Evolutionary conservation across 306 rosid genomes (phyloP).

Genomic region (Glycine soja): DNA sequence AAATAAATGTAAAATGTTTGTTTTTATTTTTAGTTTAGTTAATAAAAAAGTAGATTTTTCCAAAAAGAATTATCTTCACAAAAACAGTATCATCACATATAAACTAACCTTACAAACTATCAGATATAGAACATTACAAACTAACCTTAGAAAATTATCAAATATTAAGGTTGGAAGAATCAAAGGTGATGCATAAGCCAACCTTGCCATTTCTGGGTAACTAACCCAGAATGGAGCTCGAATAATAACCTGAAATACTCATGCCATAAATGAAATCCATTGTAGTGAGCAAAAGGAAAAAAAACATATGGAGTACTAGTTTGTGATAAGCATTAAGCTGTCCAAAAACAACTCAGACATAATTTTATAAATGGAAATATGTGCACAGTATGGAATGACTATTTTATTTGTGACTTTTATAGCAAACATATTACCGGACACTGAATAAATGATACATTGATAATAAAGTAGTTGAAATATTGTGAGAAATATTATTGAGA

Average conservation of each 20-base stretch:
- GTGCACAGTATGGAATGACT: slow-evolving; percentile 15
- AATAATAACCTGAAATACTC: slow-evolving; percentile 76
- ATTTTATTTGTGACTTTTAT: slow-evolving; percentile 2
- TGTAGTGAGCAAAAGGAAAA: background rate
- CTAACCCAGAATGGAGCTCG: slow-evolving; percentile 98
- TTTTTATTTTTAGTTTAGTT: too few relatives aligned
- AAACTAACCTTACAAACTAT: too few relatives aligned
- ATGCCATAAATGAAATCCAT: background rate
- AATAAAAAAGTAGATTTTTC: too few relatives aligned
- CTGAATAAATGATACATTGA: background rate
- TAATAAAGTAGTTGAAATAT: background rate
- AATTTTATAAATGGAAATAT: background rate
- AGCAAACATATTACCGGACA: background rate
- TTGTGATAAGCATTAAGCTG: slow-evolving; percentile 4
- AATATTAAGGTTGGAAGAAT: slow-evolving; percentile 79
- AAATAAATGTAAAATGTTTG: too few relatives aligned
- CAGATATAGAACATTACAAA: too few relatives aligned
- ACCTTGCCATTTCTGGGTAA: slow-evolving; percentile 95
- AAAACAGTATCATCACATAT: too few relatives aligned
- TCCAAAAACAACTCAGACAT: slow-evolving; percentile 10
- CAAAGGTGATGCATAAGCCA: slow-evolving; percentile 95
- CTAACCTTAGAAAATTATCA: slow-evolving; percentile 75
- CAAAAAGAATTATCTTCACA: too few relatives aligned
- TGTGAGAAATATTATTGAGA: background rate
- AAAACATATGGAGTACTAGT: background rate